Base-by-base conservation (phyloP, 2,329 filamentous ascomycete genomes). In the Macrophomina pseudophaseolina region DNA sequence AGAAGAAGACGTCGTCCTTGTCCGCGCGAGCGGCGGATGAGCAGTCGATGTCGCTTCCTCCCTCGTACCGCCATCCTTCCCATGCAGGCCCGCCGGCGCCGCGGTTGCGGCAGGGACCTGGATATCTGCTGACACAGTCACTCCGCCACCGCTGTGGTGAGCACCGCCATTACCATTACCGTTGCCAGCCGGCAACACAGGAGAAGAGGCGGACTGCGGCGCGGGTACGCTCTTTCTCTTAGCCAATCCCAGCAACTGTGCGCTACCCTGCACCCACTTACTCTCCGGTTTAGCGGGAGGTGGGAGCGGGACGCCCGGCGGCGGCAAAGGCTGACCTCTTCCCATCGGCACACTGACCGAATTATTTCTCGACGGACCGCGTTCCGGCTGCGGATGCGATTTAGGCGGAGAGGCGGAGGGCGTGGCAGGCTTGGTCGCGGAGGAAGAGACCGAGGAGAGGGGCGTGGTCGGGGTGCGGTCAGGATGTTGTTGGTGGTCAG, bases 261-360 rank as follows among this genome's bases (percentile, higher is more conserved):
- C 58, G 16, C 40, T 33, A 11, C 58, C 44, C 18, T 62, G 58
- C 14, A 62, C 58, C 63, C 63, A 65, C 18, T 65, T 65, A 18
- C 30, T 87, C 6, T 86, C 84, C 66, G 82, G 85, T 64, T 83
- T 86, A 42, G 88, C 89, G 48, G 90, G 90, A 49, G 83, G 87
- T 1, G 93, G 93, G 1, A 97, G 83, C 3, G 93, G 93, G 52
- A 86, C 89, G 2, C 93, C 93, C 2, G 91, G 91, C 8, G 93
- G 92, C 54, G 92, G 93, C 18, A 97, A 81, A 1, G 93, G 93
- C 71, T 91, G 90, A 0, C 93, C 93, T 46, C 93, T 86, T 1
- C 93, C 93, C 82, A 96, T 93, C 1, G 93, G 93, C 65, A 60
- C 28, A 59, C 60, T 53, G 62, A 53, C 14, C 51, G 51, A 54